Evolutionary conservation across 2,329 filamentous ascomycete species (phyloP).

Genomic region (Talaromyces rugulosus): DNA sequence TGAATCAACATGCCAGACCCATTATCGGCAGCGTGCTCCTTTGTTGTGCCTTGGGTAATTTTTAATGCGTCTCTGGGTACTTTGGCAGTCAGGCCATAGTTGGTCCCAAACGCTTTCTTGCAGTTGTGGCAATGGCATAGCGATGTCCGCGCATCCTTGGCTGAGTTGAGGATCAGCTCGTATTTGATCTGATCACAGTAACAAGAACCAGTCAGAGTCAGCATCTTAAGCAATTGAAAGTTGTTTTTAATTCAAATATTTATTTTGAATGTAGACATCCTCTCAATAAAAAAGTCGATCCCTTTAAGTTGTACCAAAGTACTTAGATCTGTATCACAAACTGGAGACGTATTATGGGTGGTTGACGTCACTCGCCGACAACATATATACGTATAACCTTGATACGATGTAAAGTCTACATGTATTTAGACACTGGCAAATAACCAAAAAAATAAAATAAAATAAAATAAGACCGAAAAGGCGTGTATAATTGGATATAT

Average conservation of each 20-base stretch:
- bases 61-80: conserved; percentile 42
- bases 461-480: too few relatives aligned
- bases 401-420: neutral
- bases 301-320: too few relatives aligned
- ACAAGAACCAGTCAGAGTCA: conserved; percentile 39
- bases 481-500: too few relatives aligned
- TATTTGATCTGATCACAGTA: conserved; percentile 48
- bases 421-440: too few relatives aligned
- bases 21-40: conserved; percentile 48
- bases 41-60: conserved; percentile 37
- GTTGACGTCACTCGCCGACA: neutral
- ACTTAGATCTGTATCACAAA: too few relatives aligned
- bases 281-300: neutral
- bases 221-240: conserved; percentile 18
- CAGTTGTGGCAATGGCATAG: conserved; percentile 53
- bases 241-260: too few relatives aligned
- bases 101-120: conserved; percentile 52
- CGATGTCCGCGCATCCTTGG: conserved; percentile 47
- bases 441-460: too few relatives aligned
- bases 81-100: conserved; percentile 52
- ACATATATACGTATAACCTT: too few relatives aligned
- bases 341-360: neutral
- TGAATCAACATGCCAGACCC: conserved; percentile 45
- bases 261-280: too few relatives aligned
- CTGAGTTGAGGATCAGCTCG: conserved; percentile 39